Percentiles rank a stretch among this genome's conserved stretches.
phyloP scores from a whole-genome alignment of 23 red algal genomes.

The Pyropia haitanensis region DNA sequence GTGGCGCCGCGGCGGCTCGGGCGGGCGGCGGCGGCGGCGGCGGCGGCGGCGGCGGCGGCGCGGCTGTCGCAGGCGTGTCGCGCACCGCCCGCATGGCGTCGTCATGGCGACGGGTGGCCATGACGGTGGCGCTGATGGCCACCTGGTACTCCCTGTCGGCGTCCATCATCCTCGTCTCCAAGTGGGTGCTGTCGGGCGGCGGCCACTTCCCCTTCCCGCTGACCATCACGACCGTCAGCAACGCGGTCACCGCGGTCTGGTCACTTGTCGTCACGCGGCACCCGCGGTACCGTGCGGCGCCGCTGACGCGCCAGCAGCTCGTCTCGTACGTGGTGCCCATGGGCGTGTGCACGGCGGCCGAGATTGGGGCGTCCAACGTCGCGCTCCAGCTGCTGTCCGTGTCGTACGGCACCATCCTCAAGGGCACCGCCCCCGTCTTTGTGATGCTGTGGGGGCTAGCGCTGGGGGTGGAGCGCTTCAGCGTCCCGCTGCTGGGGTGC shows the following conservation, averaged over 20 bases:
- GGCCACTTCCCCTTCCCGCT: conserved; percentile 53
- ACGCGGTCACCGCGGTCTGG: conserved; percentile 44
- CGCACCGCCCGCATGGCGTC: too few relatives aligned
- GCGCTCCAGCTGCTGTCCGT: conserved; percentile 70
- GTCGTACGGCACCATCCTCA: conserved; percentile 79
- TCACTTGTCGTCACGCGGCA: conserved; percentile 21
- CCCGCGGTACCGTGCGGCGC: conserved; percentile 8
- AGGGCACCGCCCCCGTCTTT: conserved; percentile 84
- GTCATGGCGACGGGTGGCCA: too few relatives aligned
- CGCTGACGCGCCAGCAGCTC: conserved; percentile 36
- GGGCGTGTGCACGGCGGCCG: conserved; percentile 53
- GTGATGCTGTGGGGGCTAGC: conserved; percentile 64
- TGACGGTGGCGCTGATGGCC: not conserved
- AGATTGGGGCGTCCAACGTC: conserved; percentile 80
- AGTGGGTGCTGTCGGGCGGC: conserved; percentile 50
- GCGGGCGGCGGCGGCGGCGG: too few relatives aligned
- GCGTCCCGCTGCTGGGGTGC: conserved; percentile 20
- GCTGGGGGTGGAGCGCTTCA: conserved; percentile 23
- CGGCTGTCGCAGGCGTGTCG: too few relatives aligned
- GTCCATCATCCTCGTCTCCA: conserved; percentile 64
- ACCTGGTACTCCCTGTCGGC: conserved; percentile 44
- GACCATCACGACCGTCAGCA: conserved; percentile 56
- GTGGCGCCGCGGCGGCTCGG: too few relatives aligned
- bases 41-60: too few relatives aligned
- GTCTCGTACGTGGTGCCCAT: conserved; percentile 76